phyloP scores from a whole-genome alignment of 768 basidiomycete genomes.

The Chalciporus sphaerocephalus region DNA sequence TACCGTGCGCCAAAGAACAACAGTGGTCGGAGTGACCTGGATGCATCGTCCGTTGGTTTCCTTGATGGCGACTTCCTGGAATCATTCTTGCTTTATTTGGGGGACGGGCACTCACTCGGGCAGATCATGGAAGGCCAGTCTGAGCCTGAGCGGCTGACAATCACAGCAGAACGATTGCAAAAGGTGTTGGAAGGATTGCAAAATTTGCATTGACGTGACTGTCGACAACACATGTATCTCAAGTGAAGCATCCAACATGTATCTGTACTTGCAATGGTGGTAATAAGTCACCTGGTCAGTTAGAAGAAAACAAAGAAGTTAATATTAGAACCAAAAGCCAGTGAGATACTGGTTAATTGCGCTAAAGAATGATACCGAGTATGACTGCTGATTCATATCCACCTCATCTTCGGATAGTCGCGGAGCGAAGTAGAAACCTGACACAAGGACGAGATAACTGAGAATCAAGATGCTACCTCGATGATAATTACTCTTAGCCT shows the following conservation, averaged over 20 bases:
- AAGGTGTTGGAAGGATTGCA: conserved; percentile 48
- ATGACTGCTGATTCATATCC: conserved; percentile 6
- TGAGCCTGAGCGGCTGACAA: conserved; percentile 53
- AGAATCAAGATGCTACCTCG: conserved; percentile 93
- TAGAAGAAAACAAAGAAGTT: neutral
- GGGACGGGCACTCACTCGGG: conserved; percentile 40
- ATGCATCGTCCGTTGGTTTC: conserved; percentile 63
- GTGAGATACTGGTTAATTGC: conserved; percentile 8
- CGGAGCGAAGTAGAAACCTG: conserved; percentile 93
- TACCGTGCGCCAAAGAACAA: conserved; percentile 65
- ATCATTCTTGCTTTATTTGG: conserved; percentile 46
- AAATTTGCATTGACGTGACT: conserved; percentile 45
- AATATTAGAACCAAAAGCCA: conserved; percentile 12
- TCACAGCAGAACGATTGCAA: conserved; percentile 36
- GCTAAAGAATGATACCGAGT: conserved; percentile 4
- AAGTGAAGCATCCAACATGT: conserved; percentile 17
- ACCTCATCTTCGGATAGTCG: conserved; percentile 22
- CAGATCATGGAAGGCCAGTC: conserved; percentile 54
- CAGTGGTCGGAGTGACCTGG: conserved; percentile 54
- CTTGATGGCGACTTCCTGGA: conserved; percentile 88
- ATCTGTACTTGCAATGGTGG: conserved; percentile 9
- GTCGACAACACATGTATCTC: conserved; percentile 10
- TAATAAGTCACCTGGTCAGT: conserved; percentile 2
- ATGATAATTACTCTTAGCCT: conserved; percentile 98
- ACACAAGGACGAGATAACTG: conserved; percentile 85